Percentiles rank a stretch among this genome's conserved stretches.
These are phyloP conservation scores for Boletus tylopilopsis DNA, from an alignment of 768 basidiomycete genomes.

Conservation along the genomic window DNA sequence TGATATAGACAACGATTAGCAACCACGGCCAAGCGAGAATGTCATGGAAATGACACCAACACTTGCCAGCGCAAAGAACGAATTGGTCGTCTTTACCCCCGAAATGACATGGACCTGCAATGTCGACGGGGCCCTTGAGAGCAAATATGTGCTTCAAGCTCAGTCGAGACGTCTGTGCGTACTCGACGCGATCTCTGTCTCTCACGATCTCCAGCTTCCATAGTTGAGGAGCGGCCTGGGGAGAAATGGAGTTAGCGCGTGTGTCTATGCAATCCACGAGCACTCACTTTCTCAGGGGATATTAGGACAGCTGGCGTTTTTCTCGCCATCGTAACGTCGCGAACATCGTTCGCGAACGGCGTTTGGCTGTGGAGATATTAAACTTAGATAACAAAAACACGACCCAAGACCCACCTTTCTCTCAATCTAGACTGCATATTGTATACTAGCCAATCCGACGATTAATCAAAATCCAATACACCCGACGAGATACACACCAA, in stretches of 20 bases:
- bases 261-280: constrained; percentile 5
- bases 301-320: constrained; percentile 44
- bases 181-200: constrained; percentile 41
- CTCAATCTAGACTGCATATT: constrained; percentile 41
- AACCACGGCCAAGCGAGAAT: not conserved
- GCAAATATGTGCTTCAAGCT: constrained; percentile 65
- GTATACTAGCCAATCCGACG: constrained; percentile 35
- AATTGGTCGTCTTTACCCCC: constrained; percentile 78
- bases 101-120: constrained; percentile 80
- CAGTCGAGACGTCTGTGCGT: constrained; percentile 29
- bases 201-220: constrained; percentile 69
- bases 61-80: constrained; percentile 74
- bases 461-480: not conserved
- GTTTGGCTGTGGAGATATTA: constrained; percentile 40
- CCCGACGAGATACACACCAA: constrained; percentile 35
- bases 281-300: constrained; percentile 28
- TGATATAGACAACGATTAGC: constrained; percentile 25
- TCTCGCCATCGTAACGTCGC: constrained; percentile 46
- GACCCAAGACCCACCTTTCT: constrained; percentile 38
- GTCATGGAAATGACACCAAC: constrained; percentile 30
- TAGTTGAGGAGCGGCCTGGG: constrained; percentile 69
- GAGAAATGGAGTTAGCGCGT: constrained; percentile 9
- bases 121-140: constrained; percentile 64
- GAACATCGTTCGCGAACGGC: constrained; percentile 52
- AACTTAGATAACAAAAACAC: not conserved